These are phyloP conservation scores for Cryptococcus sp. DNA, from an alignment of 1,284 basidiomycete genomes.

Conservation along the genomic window DNA sequence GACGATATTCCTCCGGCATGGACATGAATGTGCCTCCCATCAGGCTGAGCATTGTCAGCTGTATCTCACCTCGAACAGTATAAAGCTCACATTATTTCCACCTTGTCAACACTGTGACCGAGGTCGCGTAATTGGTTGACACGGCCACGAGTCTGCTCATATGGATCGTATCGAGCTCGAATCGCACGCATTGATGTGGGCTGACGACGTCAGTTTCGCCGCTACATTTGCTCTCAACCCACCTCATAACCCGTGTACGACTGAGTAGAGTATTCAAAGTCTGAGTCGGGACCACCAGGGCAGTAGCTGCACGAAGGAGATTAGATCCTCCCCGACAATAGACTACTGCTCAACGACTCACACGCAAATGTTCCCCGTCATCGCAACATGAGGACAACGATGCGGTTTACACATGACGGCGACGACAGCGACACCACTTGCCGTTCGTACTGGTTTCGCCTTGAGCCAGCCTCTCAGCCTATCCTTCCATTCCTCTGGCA, in stretches of 20 bases:
- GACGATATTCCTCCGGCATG: slow-evolving; percentile 93
- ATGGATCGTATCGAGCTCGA: slow-evolving; percentile 95
- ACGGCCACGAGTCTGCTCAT: slow-evolving; percentile 92
- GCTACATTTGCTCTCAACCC: background rate
- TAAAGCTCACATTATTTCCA: slow-evolving; percentile 82
- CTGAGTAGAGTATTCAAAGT: slow-evolving; percentile 99
- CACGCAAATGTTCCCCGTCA: slow-evolving; percentile 99
- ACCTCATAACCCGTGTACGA: slow-evolving; percentile 92
- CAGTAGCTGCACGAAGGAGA: slow-evolving; percentile 70
- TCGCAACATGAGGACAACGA: slow-evolving; percentile 98
- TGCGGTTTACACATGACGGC: slow-evolving; percentile 99
- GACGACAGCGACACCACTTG: slow-evolving; percentile 96
- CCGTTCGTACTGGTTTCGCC: slow-evolving; percentile 95
- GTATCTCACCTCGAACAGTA: background rate
- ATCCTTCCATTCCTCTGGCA: slow-evolving; percentile 96
- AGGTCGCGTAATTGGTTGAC: slow-evolving; percentile 93
- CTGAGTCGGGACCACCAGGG: slow-evolving; percentile 97
- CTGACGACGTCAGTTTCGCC: slow-evolving; percentile 25
- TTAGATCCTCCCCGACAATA: slow-evolving; percentile 5
- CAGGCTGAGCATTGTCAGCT: slow-evolving; percentile 53
- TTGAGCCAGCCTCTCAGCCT: slow-evolving; percentile 84
- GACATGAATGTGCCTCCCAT: slow-evolving; percentile 99
- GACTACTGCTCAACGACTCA: slow-evolving; percentile 52
- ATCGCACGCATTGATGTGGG: slow-evolving; percentile 99
- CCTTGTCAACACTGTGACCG: slow-evolving; percentile 97